Base-by-base conservation (phyloP, 345 rosid species). In the Mercurialis annua region DNA sequence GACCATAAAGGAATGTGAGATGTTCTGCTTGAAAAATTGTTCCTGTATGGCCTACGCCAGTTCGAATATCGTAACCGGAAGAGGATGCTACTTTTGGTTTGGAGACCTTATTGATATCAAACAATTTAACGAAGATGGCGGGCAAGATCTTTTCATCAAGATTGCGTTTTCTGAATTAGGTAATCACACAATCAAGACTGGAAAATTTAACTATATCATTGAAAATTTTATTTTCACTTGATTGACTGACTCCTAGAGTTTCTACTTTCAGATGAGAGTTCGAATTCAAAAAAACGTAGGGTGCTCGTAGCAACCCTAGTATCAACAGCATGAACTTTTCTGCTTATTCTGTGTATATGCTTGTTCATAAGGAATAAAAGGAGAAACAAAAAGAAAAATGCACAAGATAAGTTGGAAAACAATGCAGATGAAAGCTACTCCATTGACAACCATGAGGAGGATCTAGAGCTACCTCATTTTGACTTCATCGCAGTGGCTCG, bases 61-160 rank as follows among this genome's bases (percentile, higher is more conserved):
- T 62, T 66, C 50, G 4, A 64, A 76, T 66, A 48, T 65, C 18
- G 57, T 55, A 36, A n/a, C 21, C 9, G 68, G 79, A n/a, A 60
- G 68, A 4, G 79, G 79, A 16, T 75, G 79, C 42, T 48, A 59
- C 21, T 30, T 70, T 0, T 75, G 79, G 79, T 71, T 65, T 21
- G 59, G 47, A 30, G 68, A 55, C 27, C 64, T 75, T n/a, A 3
- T 59, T n/a, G 79, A 66, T 33, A 66, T 47, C 27, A 59, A 31
- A 40, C 14, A 65, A 21, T 36, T 11, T 26, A 4, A 10, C 0
- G 68, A 48, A 8, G 16, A 26, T 40, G 44, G 44, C 33, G 75
- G 71, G 9, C 75, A 75, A 31, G 68, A 53, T 33, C 64, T 75
- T 17, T 60, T 59, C 36, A 57, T 75, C 2, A 20, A 68, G 30